Evolutionary conservation across 176 grass and related monocot species (phyloP).

Genomic region (Eragrostis nindensis): DNA sequence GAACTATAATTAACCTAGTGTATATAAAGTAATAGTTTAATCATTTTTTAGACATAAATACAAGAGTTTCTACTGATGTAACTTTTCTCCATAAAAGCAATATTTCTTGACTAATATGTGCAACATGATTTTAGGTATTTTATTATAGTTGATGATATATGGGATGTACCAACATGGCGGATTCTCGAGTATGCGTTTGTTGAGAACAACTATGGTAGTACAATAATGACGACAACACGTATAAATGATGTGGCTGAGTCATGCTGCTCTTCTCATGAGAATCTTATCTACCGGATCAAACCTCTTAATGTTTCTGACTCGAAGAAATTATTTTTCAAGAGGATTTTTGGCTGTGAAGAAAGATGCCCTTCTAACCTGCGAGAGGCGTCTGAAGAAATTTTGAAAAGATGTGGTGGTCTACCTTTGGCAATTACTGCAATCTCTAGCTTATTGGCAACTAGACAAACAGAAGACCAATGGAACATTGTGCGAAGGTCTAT

Average conservation of each 20-base stretch:
- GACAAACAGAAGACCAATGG: slow-evolving; percentile 30
- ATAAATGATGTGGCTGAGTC: slow-evolving; percentile 21
- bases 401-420: slow-evolving; percentile 37
- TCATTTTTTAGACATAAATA: neutral
- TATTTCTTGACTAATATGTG: neutral
- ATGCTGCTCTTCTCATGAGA: slow-evolving; percentile 10
- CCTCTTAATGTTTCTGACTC: slow-evolving; percentile 27
- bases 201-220: slow-evolving; percentile 1
- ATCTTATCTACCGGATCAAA: slow-evolving; percentile 35
- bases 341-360: slow-evolving; percentile 36
- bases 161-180: slow-evolving; percentile 21
- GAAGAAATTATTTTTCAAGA: slow-evolving; percentile 37
- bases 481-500: slow-evolving; percentile 28
- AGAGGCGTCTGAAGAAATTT: slow-evolving; percentile 20
- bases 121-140: slow-evolving; percentile 17
- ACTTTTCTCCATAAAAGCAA: neutral
- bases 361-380: slow-evolving; percentile 17
- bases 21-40: too few species aligned
- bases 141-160: slow-evolving; percentile 39
- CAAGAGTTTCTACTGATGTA: neutral
- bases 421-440: slow-evolving; percentile 38
- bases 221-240: slow-evolving; percentile 41
- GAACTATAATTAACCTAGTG: too few species aligned
- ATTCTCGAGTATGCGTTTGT: slow-evolving; percentile 27
- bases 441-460: slow-evolving; percentile 29